Conservation (phyloP, 1,139 yeast genomes). For the Sugiyamaella xylanicola region DNA sequence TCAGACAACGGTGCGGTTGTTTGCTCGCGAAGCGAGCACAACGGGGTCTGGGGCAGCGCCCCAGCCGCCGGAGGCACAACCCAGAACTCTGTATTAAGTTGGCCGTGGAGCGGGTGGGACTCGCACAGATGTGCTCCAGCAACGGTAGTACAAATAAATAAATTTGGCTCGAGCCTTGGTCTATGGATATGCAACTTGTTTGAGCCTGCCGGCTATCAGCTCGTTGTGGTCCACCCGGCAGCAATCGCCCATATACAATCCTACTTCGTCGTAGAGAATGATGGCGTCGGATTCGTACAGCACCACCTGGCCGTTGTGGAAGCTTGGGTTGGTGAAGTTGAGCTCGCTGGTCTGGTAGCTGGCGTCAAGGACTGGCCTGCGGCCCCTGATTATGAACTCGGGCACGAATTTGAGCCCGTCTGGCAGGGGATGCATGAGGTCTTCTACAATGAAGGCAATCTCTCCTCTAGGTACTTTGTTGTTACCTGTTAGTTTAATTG, state of each 20-base stretch:
- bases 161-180: not conserved
- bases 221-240: constrained; percentile 20
- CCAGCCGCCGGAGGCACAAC: no score
- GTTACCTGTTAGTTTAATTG: constrained; percentile 39
- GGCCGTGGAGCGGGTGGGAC: no score
- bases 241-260: constrained; percentile 20
- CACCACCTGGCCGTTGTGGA: constrained; percentile 36
- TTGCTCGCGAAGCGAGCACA: no score
- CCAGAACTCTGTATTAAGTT: no score
- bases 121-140: no score
- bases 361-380: constrained; percentile 32
- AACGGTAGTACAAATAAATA: constrained; percentile 7
- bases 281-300: constrained; percentile 24
- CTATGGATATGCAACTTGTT: constrained; percentile 11
- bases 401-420: constrained; percentile 11
- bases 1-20: no score
- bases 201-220: constrained; percentile 22
- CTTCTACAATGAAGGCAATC: constrained; percentile 33
- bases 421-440: constrained; percentile 24
- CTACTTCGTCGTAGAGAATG: constrained; percentile 23
- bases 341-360: constrained; percentile 34
- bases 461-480: constrained; percentile 40
- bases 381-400: constrained; percentile 6
- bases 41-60: no score
- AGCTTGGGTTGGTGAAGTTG: constrained; percentile 32